Percentiles rank a stretch among this genome's conserved stretches.
Conservation (phyloP, 352 stramenopile genomes). For the Phytophthora macrochlamydospora region DNA sequence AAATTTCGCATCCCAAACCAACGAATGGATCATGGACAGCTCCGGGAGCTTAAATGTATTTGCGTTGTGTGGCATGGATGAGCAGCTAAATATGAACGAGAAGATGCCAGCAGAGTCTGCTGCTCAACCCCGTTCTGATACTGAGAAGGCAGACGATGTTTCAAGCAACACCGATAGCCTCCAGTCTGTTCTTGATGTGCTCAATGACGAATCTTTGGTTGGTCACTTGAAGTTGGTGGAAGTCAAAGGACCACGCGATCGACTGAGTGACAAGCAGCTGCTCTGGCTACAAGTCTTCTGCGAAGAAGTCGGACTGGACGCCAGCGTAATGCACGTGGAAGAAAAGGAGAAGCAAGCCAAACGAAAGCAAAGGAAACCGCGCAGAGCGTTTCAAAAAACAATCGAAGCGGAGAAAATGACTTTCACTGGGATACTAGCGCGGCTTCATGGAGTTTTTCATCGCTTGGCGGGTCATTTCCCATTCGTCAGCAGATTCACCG, state of each 20-base stretch:
- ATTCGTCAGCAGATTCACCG: constrained; percentile 35
- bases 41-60: constrained; percentile 53
- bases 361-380: constrained; percentile 28
- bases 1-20: constrained; percentile 8
- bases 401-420: constrained; percentile 21
- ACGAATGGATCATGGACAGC: constrained; percentile 28
- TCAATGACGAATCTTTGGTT: constrained; percentile 20
- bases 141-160: constrained; percentile 12
- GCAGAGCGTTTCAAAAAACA: constrained; percentile 9
- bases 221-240: constrained; percentile 75
- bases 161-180: constrained; percentile 5
- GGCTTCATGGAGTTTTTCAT: constrained; percentile 33
- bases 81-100: constrained; percentile 56
- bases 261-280: constrained; percentile 83
- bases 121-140: constrained; percentile 5
- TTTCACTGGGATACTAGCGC: constrained; percentile 1
- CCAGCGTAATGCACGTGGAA: constrained; percentile 75
- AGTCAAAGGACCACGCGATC: constrained; percentile 87
- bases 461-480: constrained; percentile 36
- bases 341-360: constrained; percentile 59
- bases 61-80: constrained; percentile 58
- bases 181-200: constrained; percentile 21
- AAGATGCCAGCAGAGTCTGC: constrained; percentile 10
- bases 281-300: constrained; percentile 78
- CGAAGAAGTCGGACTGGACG: constrained; percentile 54